phyloP scores from a whole-genome alignment of 1,284 basidiomycete genomes.

The Bondarzewia mesenterica region DNA sequence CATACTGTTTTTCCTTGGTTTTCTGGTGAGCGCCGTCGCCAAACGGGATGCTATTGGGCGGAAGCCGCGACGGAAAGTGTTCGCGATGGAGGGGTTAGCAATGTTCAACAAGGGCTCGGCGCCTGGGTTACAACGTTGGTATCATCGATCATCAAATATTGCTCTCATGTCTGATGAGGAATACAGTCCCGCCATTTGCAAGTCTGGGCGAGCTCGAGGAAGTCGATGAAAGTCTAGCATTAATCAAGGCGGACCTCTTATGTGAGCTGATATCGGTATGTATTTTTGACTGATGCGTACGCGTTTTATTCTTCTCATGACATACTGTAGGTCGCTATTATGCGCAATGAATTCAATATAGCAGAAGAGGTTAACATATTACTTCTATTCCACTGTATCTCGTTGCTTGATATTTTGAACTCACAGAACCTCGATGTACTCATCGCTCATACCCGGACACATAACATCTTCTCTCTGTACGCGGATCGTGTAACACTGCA shows the following conservation, averaged over 20 bases:
- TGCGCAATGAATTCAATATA: constrained; percentile 56
- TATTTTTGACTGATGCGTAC: constrained; percentile 3
- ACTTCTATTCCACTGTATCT: background rate
- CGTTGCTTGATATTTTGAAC: background rate
- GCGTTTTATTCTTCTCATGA: background rate
- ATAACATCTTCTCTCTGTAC: constrained; percentile 46
- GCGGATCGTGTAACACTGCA: constrained; percentile 56
- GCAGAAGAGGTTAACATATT: constrained; percentile 37
- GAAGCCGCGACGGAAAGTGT: constrained; percentile 61
- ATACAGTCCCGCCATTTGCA: constrained; percentile 38
- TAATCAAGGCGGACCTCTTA: constrained; percentile 61
- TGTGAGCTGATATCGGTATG: constrained; percentile 57
- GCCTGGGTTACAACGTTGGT: constrained; percentile 28
- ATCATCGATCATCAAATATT: background rate
- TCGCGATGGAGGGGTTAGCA: constrained; percentile 55
- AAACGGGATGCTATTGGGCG: constrained; percentile 67
- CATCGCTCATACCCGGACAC: constrained; percentile 54
- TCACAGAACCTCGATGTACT: constrained; percentile 41
- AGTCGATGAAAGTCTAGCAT: constrained; percentile 41
- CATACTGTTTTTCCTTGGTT: constrained; percentile 52
- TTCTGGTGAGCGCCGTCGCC: constrained; percentile 53
- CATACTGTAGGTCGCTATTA: constrained; percentile 46
- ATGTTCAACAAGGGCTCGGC: constrained; percentile 33
- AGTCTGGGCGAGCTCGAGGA: constrained; percentile 40
- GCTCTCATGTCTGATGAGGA: background rate